Base-by-base conservation (phyloP, 1,139 yeast genomes). In the Saccharomyces hybrid region DNA sequence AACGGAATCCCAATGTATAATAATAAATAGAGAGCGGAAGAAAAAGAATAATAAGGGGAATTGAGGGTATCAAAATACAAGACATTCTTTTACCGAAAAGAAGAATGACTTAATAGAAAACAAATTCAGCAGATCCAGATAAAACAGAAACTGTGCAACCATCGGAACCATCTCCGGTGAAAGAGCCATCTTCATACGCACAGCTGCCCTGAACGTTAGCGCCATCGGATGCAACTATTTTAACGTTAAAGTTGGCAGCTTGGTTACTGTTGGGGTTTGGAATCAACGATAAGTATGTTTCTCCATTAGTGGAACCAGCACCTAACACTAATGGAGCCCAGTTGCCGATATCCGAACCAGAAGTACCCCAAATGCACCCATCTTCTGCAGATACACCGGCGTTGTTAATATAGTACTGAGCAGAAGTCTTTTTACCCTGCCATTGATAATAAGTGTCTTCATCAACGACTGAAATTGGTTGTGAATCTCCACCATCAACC, bases 261-360 rank as follows among this genome's bases (percentile, higher is more conserved):
- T 78, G 73, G 50, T 72, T 66, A 79, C 88, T 89, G 82, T 90
- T 90, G 69, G 97, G 97, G 78, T 91, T 91, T 73, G 98, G 97
- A 74, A 90, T 88, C 74, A 93, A 78, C 8, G 97, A 88, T 67
- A 93, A 77, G 81, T 89, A 93, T 56, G 96, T 79, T 61, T 81
- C 76, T 63, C 96, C 96, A 64, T 75, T 75, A 60, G 86, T 78
- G 74, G 78, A 77, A 69, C 99, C 98, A 57, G 98, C 88, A 72
- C 99, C 99, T 65, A 93, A 80, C 75, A 86, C 88, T 65, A 93
- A 79, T 65, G 99, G 99, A 62, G 99, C 96, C 96, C 97, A 93
- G 86, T 93, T 93, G 75, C 99, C 99, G 61, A 86, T 76, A 65
- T 86, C 88, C 47, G 89, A 78, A 60, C 89, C 88, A 9, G 79